phyloP scores from a whole-genome alignment of 2,329 filamentous ascomycete species.

The Lasiodiplodia hormozganensis region DNA sequence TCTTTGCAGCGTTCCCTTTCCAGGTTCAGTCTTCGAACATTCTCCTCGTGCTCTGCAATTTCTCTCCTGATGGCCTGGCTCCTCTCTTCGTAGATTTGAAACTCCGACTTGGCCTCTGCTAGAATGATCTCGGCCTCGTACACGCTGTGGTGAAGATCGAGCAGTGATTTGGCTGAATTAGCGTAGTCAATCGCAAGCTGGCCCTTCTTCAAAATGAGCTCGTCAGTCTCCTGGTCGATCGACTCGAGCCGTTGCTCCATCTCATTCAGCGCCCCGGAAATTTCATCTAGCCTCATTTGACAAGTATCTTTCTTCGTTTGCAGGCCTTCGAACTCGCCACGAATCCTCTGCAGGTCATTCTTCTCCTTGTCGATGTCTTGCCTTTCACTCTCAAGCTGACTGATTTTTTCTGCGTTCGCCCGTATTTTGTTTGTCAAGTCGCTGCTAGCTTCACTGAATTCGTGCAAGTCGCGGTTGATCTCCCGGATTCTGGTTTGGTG shows the following conservation, averaged over 20 bases:
- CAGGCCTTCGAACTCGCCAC: slow-evolving; percentile 69
- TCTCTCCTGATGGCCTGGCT: slow-evolving; percentile 65
- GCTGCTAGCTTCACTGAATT: slow-evolving; percentile 50
- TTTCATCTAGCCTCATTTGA: slow-evolving; percentile 29
- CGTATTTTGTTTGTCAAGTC: slow-evolving; percentile 49
- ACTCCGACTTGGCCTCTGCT: slow-evolving; percentile 85
- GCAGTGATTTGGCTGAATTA: slow-evolving; percentile 67
- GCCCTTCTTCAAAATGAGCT: slow-evolving; percentile 39
- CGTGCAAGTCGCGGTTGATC: slow-evolving; percentile 48
- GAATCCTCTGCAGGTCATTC: slow-evolving; percentile 68
- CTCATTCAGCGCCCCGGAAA: slow-evolving; percentile 24
- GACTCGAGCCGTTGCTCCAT: background rate
- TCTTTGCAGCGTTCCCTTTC: slow-evolving; percentile 50
- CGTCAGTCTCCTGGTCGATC: slow-evolving; percentile 33
- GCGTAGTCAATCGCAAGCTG: slow-evolving; percentile 59
- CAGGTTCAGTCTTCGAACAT: slow-evolving; percentile 49
- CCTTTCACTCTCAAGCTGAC: slow-evolving; percentile 37
- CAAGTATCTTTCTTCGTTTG: slow-evolving; percentile 66
- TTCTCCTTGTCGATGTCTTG: slow-evolving; percentile 66
- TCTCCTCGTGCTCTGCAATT: slow-evolving; percentile 56
- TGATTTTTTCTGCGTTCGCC: slow-evolving; percentile 32
- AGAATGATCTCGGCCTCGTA: slow-evolving; percentile 73
- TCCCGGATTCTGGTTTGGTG: slow-evolving; percentile 61
- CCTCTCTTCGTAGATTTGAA: slow-evolving; percentile 70
- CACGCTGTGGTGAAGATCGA: slow-evolving; percentile 66